Conservation (phyloP, 768 basidiomycete species). For the Termitomyces sp. region DNA sequence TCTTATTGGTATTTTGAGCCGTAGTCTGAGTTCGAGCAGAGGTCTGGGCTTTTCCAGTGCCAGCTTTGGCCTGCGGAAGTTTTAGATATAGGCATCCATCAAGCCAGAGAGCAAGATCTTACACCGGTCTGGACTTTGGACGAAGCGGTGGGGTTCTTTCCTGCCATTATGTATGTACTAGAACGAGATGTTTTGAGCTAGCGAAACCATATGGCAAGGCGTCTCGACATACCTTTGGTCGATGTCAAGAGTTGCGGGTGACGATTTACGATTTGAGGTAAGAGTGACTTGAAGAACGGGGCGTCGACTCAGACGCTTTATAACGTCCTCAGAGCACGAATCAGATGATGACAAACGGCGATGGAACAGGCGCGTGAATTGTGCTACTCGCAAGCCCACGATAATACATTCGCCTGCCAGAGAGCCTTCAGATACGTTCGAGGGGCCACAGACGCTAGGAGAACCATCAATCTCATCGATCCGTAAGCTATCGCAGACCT, state of each 20-base stretch:
- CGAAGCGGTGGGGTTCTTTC: slow-evolving; percentile 6
- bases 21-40: slow-evolving; percentile 6
- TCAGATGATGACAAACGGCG: neutral
- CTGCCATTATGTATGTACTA: slow-evolving; percentile 1
- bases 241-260: neutral
- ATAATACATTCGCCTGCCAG: neutral
- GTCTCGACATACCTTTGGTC: neutral
- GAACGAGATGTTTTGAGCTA: neutral
- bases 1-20: slow-evolving; percentile 1
- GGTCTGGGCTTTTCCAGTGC: slow-evolving; percentile 1
- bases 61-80: slow-evolving; percentile 3
- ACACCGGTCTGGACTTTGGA: slow-evolving; percentile 6
- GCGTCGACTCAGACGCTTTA: neutral
- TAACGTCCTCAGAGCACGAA: neutral
- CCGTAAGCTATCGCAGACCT: slow-evolving; percentile 1
- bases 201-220: neutral
- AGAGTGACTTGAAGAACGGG: neutral
- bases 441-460: neutral
- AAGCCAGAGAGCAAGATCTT: neutral
- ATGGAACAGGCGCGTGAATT: slow-evolving; percentile 10
- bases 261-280: neutral
- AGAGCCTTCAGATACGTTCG: neutral
- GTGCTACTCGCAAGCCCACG: slow-evolving; percentile 10
- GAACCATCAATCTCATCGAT: neutral
- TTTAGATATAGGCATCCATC: neutral